These are phyloP conservation scores for Populus trichocarpa DNA, from an alignment of 441 rosid genomes.

Conservation along the genomic window DNA sequence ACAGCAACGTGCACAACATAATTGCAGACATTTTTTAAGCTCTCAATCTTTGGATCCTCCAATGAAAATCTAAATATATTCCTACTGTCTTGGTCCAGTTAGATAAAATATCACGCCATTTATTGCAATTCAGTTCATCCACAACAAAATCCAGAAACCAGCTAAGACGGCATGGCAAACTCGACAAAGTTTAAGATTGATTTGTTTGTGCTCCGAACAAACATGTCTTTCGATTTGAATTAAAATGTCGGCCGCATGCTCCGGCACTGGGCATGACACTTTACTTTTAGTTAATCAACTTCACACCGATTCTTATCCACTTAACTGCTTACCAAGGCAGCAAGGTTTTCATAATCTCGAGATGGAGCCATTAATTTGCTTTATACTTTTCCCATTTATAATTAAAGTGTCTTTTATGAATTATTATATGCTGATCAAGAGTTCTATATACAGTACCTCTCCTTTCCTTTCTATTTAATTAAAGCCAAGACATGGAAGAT, in stretches of 20 bases:
- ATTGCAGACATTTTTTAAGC: slow-evolving; percentile 7
- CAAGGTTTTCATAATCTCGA: neutral
- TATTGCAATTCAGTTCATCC: neutral
- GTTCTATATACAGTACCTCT: neutral
- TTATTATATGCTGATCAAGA: neutral
- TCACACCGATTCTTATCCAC: neutral
- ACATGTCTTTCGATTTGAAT: neutral
- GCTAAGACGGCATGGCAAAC: slow-evolving; percentile 1
- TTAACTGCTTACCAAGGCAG: neutral
- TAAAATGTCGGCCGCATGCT: slow-evolving; percentile 11
- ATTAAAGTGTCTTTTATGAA: neutral
- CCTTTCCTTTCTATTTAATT: neutral
- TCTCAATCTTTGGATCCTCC: slow-evolving; percentile 9
- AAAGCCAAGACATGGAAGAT: neutral
- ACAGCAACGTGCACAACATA: slow-evolving; percentile 23
- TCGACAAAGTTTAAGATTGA: neutral
- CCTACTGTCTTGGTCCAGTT: neutral
- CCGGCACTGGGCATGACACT: slow-evolving; percentile 9
- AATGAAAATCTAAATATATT: slow-evolving; percentile 8
- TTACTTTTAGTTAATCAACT: neutral
- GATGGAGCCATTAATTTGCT: neutral
- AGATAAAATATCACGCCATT: neutral
- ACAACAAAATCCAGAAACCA: neutral
- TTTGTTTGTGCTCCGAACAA: neutral
- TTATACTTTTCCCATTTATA: neutral